A percentile compares a stretch with the other conserved stretches of the same genome.
phyloP scores from a whole-genome alignment of 805 yeast species.

The Cyberlindnera veronae region DNA sequence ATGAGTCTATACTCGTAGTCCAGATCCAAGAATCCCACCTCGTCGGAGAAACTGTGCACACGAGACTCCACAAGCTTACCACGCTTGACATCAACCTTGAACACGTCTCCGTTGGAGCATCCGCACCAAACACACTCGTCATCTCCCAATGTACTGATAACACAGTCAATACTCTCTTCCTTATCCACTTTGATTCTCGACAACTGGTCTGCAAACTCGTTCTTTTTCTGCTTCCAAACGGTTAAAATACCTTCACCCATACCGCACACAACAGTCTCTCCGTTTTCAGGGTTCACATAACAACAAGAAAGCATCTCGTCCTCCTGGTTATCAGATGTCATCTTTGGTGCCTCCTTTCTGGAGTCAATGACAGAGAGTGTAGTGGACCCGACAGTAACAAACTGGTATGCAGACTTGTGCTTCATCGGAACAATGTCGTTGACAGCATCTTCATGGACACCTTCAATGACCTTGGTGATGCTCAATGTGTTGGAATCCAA shows the following conservation, averaged over 20 bases:
- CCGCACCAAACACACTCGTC: slow-evolving; percentile 71
- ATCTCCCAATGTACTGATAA: slow-evolving; percentile 40
- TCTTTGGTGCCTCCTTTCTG: slow-evolving; percentile 47
- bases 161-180: slow-evolving; percentile 70
- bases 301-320: slow-evolving; percentile 84
- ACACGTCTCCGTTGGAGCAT: slow-evolving; percentile 69
- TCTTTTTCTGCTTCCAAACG: slow-evolving; percentile 73
- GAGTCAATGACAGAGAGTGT: slow-evolving; percentile 76
- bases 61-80: slow-evolving; percentile 66
- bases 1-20: slow-evolving; percentile 78
- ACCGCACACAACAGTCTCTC: slow-evolving; percentile 69
- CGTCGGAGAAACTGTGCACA: slow-evolving; percentile 67
- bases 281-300: slow-evolving; percentile 59
- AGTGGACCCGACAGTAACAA: slow-evolving; percentile 77
- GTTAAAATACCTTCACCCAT: slow-evolving; percentile 91
- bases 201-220: slow-evolving; percentile 72
- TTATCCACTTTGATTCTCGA: slow-evolving; percentile 66
- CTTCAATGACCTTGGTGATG: slow-evolving; percentile 44
- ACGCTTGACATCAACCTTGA: slow-evolving; percentile 58
- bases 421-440: slow-evolving; percentile 71
- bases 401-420: slow-evolving; percentile 72
- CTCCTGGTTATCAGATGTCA: slow-evolving; percentile 83
- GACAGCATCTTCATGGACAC: slow-evolving; percentile 74
- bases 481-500: slow-evolving; percentile 52
- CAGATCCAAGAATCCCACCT: slow-evolving; percentile 70